These are phyloP conservation scores for Colletotrichum cuscutae DNA, from an alignment of 2,329 filamentous ascomycete genomes.

Conservation along the genomic window DNA sequence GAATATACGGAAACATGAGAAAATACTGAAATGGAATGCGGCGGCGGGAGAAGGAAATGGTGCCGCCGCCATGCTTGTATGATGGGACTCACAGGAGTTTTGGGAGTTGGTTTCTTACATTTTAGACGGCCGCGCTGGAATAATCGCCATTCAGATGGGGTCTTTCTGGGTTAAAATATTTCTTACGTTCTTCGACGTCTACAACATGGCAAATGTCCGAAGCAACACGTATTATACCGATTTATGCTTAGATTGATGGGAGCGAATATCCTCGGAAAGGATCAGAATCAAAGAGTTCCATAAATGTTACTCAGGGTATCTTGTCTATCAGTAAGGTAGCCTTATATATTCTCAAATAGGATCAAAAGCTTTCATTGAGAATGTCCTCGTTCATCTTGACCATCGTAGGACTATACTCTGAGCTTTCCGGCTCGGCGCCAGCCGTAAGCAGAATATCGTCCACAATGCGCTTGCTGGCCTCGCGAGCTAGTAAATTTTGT, in stretches of 20 bases:
- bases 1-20: neutral
- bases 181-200: neutral
- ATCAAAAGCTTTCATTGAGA: conserved; percentile 70
- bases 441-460: conserved; percentile 83
- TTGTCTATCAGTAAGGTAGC: neutral
- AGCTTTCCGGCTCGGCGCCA: conserved; percentile 67
- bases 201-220: neutral
- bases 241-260: neutral
- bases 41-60: neutral
- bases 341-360: neutral
- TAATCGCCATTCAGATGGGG: neutral
- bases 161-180: neutral
- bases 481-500: conserved; percentile 65
- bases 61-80: neutral
- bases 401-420: conserved; percentile 72
- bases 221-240: neutral
- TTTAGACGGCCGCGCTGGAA: neutral
- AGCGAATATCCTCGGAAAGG: too few relatives aligned
- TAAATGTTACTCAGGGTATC: neutral
- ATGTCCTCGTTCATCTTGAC: conserved; percentile 73
- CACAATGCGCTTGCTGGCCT: conserved; percentile 84
- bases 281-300: neutral
- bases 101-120: neutral
- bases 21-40: neutral
- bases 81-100: neutral